Evolutionary conservation across 2,329 filamentous ascomycete genomes (phyloP).

Genomic region (Pseudogymnoascus sp.): DNA sequence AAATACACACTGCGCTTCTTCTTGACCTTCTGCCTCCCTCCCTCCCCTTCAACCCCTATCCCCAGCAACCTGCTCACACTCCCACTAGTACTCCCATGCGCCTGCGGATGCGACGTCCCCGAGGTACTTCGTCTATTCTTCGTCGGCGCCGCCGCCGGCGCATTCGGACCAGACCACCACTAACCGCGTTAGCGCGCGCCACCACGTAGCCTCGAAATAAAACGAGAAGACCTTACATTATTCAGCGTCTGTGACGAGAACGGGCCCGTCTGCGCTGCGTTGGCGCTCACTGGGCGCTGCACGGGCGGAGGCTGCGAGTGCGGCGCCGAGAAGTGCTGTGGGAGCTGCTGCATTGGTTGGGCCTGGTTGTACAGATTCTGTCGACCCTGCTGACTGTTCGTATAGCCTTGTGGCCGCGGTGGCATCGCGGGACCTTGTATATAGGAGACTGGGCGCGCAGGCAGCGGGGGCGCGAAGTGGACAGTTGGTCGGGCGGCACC

Average conservation of each 20-base stretch:
- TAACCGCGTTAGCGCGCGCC: neutral
- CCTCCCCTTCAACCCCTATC: neutral
- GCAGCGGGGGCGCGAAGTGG: slow-evolving; percentile 12
- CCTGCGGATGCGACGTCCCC: neutral
- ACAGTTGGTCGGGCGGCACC: slow-evolving; percentile 8
- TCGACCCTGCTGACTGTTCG: neutral
- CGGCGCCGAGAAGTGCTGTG: slow-evolving; percentile 22
- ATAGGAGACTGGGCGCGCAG: slow-evolving; percentile 10
- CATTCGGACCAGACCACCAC: slow-evolving; percentile 4
- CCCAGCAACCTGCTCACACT: neutral
- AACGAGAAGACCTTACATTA: neutral
- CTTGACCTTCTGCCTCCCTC: slow-evolving; percentile 6
- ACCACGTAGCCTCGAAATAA: neutral
- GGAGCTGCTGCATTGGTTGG: slow-evolving; percentile 11
- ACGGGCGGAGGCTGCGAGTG: slow-evolving; percentile 21
- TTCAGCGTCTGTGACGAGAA: slow-evolving; percentile 10
- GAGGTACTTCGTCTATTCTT: neutral
- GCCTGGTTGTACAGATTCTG: slow-evolving; percentile 4
- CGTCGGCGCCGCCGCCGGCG: neutral
- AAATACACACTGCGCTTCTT: slow-evolving; percentile 11
- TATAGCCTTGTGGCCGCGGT: neutral
- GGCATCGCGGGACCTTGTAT: neutral
- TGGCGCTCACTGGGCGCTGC: slow-evolving; percentile 22
- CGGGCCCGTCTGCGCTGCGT: neutral
- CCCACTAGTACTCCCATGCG: neutral